Conservation (phyloP, 192 early-diverging fungal genomes). For the Thamnidium elegans region DNA sequence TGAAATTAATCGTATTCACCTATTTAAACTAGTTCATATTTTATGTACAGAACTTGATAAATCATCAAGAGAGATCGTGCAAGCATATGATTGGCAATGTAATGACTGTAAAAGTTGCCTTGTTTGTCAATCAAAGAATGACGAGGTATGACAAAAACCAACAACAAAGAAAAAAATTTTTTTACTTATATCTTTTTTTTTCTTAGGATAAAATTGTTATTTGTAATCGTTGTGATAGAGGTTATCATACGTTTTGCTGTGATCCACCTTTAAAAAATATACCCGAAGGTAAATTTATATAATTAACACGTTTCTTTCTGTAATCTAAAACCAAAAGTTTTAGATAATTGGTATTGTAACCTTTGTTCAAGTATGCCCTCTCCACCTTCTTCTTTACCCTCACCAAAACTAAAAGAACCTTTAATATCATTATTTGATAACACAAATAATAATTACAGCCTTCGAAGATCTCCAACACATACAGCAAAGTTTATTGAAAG, state of each 20-base stretch:
- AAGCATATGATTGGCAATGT: constrained; percentile 49
- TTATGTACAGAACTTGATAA: constrained; percentile 38
- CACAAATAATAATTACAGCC: constrained; percentile 16
- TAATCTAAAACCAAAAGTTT: background rate
- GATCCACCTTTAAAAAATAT: constrained; percentile 35
- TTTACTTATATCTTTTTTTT: constrained; percentile 6
- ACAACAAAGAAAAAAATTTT: background rate
- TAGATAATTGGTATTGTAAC: constrained; percentile 46
- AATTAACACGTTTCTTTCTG: background rate
- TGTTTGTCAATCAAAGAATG: constrained; percentile 38
- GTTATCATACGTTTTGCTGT: constrained; percentile 47
- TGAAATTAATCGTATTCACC: background rate
- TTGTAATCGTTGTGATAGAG: constrained; percentile 47
- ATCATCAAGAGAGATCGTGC: constrained; percentile 31
- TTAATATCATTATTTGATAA: constrained; percentile 1
- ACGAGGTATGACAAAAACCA: constrained; percentile 48
- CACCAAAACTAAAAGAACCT: background rate
- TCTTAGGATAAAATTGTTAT: constrained; percentile 46
- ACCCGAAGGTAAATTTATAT: constrained; percentile 38
- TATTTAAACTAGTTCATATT: constrained; percentile 38
- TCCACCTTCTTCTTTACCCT: constrained; percentile 9
- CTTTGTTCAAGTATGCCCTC: constrained; percentile 31
- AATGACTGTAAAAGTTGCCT: constrained; percentile 50
- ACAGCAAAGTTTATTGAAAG: background rate
- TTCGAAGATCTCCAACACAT: constrained; percentile 20